phyloP scores from a whole-genome alignment of 345 rosid species.

The Chamaenerion angustifolium region DNA sequence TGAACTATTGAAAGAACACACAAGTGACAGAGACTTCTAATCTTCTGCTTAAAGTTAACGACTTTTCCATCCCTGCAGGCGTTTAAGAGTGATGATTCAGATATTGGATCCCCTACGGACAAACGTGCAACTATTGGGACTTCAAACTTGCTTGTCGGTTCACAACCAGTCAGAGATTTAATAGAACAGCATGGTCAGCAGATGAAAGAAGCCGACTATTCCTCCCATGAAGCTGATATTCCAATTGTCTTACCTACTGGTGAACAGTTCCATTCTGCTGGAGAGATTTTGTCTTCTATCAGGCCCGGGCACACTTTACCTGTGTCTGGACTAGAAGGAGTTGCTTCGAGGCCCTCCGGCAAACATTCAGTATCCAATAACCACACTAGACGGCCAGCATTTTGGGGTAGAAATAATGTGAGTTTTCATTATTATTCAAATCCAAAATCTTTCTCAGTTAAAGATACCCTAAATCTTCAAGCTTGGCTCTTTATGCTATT shows the following conservation, averaged over 20 bases:
- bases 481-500: no score
- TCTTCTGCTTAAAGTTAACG: neutral
- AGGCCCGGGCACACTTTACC: constrained; percentile 46
- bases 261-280: constrained; percentile 67
- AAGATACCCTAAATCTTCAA: no score
- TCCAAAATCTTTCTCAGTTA: neutral
- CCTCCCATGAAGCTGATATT: constrained; percentile 27
- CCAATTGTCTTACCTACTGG: constrained; percentile 34
- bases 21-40: no score
- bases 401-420: constrained; percentile 93
- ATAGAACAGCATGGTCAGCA: constrained; percentile 43
- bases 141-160: constrained; percentile 27
- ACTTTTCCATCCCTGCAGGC: constrained; percentile 31
- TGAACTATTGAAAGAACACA: no score
- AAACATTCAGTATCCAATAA: constrained; percentile 47
- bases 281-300: constrained; percentile 52
- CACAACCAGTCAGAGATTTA: constrained; percentile 27
- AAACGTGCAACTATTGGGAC: constrained; percentile 27
- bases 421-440: constrained; percentile 14
- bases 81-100: constrained; percentile 77
- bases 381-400: constrained; percentile 50
- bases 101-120: constrained; percentile 53
- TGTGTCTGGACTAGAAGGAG: constrained; percentile 40
- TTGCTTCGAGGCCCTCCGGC: constrained; percentile 44
- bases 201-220: constrained; percentile 37